phyloP scores from a whole-genome alignment of 225 moss, liverwort and hornwort species.

The Sphagnum contortum region DNA sequence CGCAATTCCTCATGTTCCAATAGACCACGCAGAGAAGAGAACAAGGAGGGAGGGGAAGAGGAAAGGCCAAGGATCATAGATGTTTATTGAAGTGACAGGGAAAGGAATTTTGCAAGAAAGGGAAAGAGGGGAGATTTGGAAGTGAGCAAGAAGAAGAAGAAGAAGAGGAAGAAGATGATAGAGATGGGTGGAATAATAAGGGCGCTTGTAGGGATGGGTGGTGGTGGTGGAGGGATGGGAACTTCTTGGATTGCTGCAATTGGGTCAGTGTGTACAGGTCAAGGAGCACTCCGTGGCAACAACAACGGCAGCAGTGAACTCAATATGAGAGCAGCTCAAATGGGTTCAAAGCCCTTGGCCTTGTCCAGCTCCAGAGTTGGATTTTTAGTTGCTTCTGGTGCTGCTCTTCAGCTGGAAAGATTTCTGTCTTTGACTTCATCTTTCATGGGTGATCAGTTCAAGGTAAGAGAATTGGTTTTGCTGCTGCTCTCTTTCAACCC shows the following conservation, averaged over 20 bases:
- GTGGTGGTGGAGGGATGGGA: constrained; percentile 2
- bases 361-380: constrained; percentile 19
- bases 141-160: not conserved
- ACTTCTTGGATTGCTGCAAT: constrained; percentile 6
- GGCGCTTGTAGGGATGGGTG: constrained; percentile 10
- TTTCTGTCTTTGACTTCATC: constrained; percentile 21
- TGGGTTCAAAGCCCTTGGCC: constrained; percentile 15
- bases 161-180: not conserved
- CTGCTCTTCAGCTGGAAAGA: constrained; percentile 34
- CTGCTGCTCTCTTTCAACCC: not conserved
- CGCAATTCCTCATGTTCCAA: too few relatives aligned
- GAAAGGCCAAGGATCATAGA: too few relatives aligned
- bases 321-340: not conserved
- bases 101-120: not conserved
- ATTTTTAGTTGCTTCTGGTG: constrained; percentile 25
- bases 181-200: constrained; percentile 13
- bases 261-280: too few relatives aligned
- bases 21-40: too few relatives aligned
- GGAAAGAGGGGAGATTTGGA: not conserved
- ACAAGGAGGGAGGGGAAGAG: too few relatives aligned
- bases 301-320: too few relatives aligned
- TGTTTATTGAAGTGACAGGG: too few relatives aligned
- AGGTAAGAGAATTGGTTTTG: constrained; percentile 10
- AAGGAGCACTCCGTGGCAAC: too few relatives aligned
- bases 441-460: constrained; percentile 24